Percentiles rank a stretch among this genome's conserved stretches.
phyloP scores from a whole-genome alignment of 495 filamentous ascomycete genomes.

The Penicillium bovifimosum region DNA sequence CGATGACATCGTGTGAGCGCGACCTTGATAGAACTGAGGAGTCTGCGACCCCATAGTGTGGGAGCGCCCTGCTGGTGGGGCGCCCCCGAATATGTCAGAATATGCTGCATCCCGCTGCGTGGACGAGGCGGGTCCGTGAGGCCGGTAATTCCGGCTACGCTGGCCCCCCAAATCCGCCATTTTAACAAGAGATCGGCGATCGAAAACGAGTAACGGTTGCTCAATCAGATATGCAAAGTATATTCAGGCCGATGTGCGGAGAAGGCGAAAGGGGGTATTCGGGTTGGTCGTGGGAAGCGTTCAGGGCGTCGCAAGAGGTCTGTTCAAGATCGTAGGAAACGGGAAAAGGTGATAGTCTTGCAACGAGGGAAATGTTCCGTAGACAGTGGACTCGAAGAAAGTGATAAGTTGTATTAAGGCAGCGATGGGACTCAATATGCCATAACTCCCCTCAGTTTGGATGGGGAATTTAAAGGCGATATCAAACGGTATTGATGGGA shows the following conservation, averaged over 20 bases:
- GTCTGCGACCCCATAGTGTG: conserved; percentile 78
- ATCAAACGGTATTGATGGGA: conserved; percentile 25
- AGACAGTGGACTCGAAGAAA: conserved; percentile 14
- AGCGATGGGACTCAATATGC: conserved; percentile 22
- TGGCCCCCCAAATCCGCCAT: conserved; percentile 84
- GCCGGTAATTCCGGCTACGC: conserved; percentile 64
- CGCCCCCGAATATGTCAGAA: conserved; percentile 89
- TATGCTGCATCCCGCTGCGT: conserved; percentile 91
- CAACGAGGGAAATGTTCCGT: conserved; percentile 11
- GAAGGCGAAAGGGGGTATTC: conserved; percentile 25
- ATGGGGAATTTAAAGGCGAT: conserved; percentile 16
- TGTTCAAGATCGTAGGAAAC: conserved; percentile 36
- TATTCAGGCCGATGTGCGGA: conserved; percentile 4
- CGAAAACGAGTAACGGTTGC: neutral
- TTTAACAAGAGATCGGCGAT: conserved; percentile 17
- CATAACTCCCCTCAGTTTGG: conserved; percentile 26
- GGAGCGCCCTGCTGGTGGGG: conserved; percentile 79
- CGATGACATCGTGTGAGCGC: conserved; percentile 85
- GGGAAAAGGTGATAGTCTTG: conserved; percentile 15
- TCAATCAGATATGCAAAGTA: conserved; percentile 1
- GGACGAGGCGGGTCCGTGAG: conserved; percentile 64
- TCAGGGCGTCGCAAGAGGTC: conserved; percentile 35
- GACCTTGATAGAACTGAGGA: conserved; percentile 51
- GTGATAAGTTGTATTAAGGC: conserved; percentile 18
- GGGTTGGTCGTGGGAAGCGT: conserved; percentile 37